Base-by-base conservation (phyloP, 345 rosid species). In the Eucalyptus caleyi region DNA sequence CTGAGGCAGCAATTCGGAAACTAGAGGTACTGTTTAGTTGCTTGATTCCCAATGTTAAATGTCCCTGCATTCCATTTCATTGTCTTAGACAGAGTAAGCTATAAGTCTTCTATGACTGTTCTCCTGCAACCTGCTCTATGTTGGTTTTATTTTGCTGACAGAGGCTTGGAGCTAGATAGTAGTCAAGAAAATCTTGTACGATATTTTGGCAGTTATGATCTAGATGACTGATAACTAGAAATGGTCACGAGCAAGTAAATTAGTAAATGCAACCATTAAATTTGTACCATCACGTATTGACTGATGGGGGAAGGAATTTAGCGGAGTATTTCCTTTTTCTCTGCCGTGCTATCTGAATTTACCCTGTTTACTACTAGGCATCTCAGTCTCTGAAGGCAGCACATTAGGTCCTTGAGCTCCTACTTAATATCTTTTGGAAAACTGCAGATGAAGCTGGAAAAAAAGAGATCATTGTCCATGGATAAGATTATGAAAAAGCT, bases 371-470 rank as follows among this genome's bases (percentile, higher is more conserved):
- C 24, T 77, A 77, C 27, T 77, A 77, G 83, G 45, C 42, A 77
- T 77, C 83, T 37, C 47, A 77, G 47, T 40, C 83, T 77, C 47
- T 77, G 27, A 77, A 77, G 47, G 83, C 83, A 37, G 83, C 83
- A 40, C 27, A 37, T 21, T 21, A 40, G 83, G 83, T 21, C 27
- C 47, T 40, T 21, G 47, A 77, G 83, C 47, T 37, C 47, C 47
- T 54, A 37, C 60, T 87, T 44, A 53, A 37, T 32, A 86, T 54
- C 59, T 54, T 44, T 24, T 54, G 27, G 69, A 30, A 42, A 34
- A 50, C 69, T 89, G 90, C 96, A 98, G 99, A 96, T 98, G 99
- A 98, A 97, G 93, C 94, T 98, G 90, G 99, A 97, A 93, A 98
- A 96, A n/a, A 97, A 96, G 94, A 93, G 99, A 92, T 93, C 97